phyloP scores from a whole-genome alignment of 2,329 filamentous ascomycete species.

The Ceratocystis papillata region DNA sequence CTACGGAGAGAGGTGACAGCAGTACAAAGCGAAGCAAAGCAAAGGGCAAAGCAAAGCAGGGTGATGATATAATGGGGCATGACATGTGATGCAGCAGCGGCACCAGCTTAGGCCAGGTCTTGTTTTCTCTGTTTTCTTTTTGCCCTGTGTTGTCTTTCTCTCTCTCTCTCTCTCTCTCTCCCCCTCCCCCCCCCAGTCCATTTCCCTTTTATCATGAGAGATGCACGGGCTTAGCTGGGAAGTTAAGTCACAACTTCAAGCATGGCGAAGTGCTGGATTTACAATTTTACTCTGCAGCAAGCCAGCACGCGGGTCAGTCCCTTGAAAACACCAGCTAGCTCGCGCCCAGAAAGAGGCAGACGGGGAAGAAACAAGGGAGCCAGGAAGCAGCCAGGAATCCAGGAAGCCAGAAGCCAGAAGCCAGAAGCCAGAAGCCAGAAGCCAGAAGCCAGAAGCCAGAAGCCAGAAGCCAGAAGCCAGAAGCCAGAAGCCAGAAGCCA shows the following conservation, averaged over 20 bases:
- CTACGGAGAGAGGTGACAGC: background rate
- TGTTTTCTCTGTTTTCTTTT: background rate
- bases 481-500: too few relatives aligned
- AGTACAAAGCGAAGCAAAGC: background rate
- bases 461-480: too few relatives aligned
- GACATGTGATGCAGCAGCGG: background rate
- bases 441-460: too few relatives aligned
- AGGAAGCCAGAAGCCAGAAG: too few relatives aligned
- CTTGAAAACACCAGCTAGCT: too few relatives aligned
- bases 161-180: background rate
- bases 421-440: too few relatives aligned
- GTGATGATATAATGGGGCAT: background rate
- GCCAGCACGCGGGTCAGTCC: too few relatives aligned
- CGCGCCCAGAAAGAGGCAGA: too few relatives aligned
- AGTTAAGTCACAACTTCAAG: background rate
- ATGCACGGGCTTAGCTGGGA: slow-evolving; percentile 6
- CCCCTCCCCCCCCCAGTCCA: background rate
- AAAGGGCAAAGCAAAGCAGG: background rate
- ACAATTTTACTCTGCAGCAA: too few relatives aligned
- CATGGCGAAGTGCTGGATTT: too few relatives aligned
- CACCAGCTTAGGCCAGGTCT: background rate
- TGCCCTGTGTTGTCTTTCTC: background rate
- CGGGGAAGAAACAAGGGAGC: too few relatives aligned
- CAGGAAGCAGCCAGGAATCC: too few relatives aligned
- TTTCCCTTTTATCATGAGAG: background rate